Evolutionary conservation across 2,329 filamentous ascomycete species (phyloP), one percentile per base, ranked within the genome.

Genomic region (Alternaria novae-zelandiae): DNA sequence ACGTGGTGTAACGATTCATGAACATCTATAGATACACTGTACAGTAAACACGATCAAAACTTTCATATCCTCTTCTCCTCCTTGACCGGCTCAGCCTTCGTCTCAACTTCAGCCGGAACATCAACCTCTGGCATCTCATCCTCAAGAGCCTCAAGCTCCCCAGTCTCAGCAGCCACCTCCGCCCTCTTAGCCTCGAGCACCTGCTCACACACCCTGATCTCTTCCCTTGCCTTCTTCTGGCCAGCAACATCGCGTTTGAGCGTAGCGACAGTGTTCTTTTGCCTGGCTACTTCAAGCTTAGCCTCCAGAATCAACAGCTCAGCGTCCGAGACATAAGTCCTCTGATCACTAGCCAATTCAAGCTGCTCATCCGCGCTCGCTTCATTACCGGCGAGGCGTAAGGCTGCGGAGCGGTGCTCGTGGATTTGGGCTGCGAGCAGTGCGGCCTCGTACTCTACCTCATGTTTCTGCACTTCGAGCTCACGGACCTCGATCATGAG

Each of bases 381-480:
- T 2, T 55, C 61, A 3, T 72, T 50, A 26, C 71, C 69, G 4
- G 43, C 44, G 0, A 73, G 58, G 2, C 43, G 44, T 3, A 66
- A 65, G 3, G 72, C 68, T 26, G 70, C 72, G 15, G 65, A 68
- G 12, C 63, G 21, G 55, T 74, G 72, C 61, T 75, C 73, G n/a
- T 65, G 55, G 0, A 72, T 68, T 36, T 75, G 72, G 0, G 73
- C 71, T 7, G 71, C 66, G 5, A 75, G 65, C 2, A 75, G 36
- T 1, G 66, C 66, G 4, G 67, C 69, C 6, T 74, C 65, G 36
- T 58, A 44, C 20, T 70, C 45, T 6, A 71, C 51, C 20, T 71
- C 60, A 4, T 63, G 46, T 44, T 66, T 68, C 53, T 73, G 63
- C 3, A 69, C 62, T 44, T 72, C 69, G 3, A 74, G 67, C 13